phyloP scores from a whole-genome alignment of 306 rosid species.

The Quercus mongolica region DNA sequence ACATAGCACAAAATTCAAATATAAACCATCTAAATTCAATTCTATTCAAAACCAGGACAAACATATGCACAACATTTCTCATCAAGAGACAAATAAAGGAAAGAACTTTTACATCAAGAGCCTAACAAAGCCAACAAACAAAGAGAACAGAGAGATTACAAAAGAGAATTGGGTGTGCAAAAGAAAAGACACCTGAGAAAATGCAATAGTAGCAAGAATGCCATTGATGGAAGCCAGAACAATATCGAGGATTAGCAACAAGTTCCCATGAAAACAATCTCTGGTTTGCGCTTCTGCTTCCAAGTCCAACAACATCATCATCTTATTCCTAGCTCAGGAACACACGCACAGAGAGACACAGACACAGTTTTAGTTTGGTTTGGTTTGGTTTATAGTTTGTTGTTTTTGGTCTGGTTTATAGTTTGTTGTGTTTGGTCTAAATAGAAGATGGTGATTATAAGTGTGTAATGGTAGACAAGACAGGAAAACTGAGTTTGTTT shows the following conservation, averaged over 20 bases:
- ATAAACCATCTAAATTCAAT: not conserved
- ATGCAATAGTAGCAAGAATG: constrained; percentile 46
- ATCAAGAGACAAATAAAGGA: not conserved
- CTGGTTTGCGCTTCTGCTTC: constrained; percentile 8
- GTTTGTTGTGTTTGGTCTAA: not conserved
- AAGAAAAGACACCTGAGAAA: constrained; percentile 46
- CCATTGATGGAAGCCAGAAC: constrained; percentile 51
- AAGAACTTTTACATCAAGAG: not conserved
- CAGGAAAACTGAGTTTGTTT: not conserved
- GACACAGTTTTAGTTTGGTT: not conserved
- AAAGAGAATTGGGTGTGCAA: not conserved
- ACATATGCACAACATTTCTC: not conserved
- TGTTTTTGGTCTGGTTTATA: too few species aligned
- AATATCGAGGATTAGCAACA: constrained; percentile 41
- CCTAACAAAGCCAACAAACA: not conserved
- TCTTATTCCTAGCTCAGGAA: not conserved
- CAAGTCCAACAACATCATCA: constrained; percentile 19
- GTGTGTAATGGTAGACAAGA: not conserved
- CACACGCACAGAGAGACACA: not conserved
- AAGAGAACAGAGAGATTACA: constrained; percentile 1
- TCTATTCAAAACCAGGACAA: not conserved
- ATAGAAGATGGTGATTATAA: not conserved
- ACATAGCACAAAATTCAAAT: not conserved
- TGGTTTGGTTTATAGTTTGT: not conserved
- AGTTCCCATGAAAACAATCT: constrained; percentile 38